These are phyloP conservation scores for Hemileia vastatrix DNA, from an alignment of 1,284 basidiomycete genomes.

Conservation along the genomic window DNA sequence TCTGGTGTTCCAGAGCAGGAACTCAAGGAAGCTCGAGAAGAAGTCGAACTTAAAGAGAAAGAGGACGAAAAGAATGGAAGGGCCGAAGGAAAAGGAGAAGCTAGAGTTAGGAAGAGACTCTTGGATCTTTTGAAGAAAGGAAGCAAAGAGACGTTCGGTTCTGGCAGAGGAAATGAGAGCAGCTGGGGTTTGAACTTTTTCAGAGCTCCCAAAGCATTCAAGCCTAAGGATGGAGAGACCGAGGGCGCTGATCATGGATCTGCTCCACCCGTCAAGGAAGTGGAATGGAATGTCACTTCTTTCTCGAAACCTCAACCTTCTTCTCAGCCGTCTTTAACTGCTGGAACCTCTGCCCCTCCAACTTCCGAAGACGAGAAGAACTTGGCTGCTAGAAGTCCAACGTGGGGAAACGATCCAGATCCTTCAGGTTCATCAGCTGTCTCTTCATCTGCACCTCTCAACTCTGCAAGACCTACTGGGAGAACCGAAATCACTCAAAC, in stretches of 20 bases:
- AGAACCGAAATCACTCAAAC: constrained; percentile 25
- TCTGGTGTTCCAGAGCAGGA: background rate
- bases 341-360: background rate
- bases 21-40: background rate
- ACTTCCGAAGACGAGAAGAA: background rate
- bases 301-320: constrained; percentile 5
- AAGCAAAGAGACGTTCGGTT: constrained; percentile 51
- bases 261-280: constrained; percentile 14
- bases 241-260: background rate
- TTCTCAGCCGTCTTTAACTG: background rate
- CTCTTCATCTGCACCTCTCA: constrained; percentile 20
- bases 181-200: constrained; percentile 37
- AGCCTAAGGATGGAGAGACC: background rate
- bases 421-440: background rate
- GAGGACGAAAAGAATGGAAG: background rate
- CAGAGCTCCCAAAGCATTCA: constrained; percentile 33
- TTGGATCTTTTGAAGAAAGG: constrained; percentile 61
- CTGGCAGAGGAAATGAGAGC: constrained; percentile 13
- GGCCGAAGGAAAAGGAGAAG: background rate
- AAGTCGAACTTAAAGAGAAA: background rate
- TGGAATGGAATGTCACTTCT: constrained; percentile 34
- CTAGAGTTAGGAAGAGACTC: constrained; percentile 28
- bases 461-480: constrained; percentile 28
- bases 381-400: background rate
- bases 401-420: constrained; percentile 10